Percentiles rank a stretch among this genome's conserved stretches.
Evolutionary conservation across 768 basidiomycete species (phyloP).

Genomic region (Leccinum obscurum): DNA sequence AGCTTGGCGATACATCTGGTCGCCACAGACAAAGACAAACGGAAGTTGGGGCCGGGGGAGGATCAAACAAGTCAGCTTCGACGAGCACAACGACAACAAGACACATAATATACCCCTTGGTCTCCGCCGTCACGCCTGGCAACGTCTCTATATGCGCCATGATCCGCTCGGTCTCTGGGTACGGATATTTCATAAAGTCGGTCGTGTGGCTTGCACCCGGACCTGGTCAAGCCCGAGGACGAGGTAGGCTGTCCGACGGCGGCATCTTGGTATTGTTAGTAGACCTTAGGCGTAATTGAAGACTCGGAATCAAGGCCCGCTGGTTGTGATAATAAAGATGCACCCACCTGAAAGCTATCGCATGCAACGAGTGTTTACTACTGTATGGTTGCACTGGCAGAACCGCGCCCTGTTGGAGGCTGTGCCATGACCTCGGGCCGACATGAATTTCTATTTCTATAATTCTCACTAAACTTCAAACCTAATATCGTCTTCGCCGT

Average conservation of each 20-base stretch:
- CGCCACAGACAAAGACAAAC: neutral
- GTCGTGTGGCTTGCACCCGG: neutral
- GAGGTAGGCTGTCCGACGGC: conserved; percentile 14
- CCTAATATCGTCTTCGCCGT: too few relatives aligned
- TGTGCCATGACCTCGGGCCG: too few relatives aligned
- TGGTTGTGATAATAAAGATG: too few relatives aligned
- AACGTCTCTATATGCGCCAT: conserved; percentile 14
- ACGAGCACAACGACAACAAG: neutral
- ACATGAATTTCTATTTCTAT: too few relatives aligned
- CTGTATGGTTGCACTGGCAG: too few relatives aligned
- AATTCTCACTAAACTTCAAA: too few relatives aligned
- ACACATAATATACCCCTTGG: conserved; percentile 18
- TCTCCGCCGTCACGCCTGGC: conserved; percentile 20
- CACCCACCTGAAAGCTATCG: too few relatives aligned
- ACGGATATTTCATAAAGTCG: conserved; percentile 23
- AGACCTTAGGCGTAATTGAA: too few relatives aligned
- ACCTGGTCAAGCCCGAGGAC: neutral
- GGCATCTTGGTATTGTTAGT: conserved; percentile 4
- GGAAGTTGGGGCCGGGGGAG: neutral
- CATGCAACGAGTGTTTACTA: too few relatives aligned
- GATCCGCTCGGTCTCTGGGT: conserved; percentile 10
- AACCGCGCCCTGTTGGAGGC: too few relatives aligned
- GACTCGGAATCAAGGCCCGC: too few relatives aligned
- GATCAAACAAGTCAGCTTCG: neutral
- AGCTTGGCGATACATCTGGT: conserved; percentile 29